Base-by-base conservation (phyloP, 768 basidiomycete species). In the Pilatotrama ljubarskyi region DNA sequence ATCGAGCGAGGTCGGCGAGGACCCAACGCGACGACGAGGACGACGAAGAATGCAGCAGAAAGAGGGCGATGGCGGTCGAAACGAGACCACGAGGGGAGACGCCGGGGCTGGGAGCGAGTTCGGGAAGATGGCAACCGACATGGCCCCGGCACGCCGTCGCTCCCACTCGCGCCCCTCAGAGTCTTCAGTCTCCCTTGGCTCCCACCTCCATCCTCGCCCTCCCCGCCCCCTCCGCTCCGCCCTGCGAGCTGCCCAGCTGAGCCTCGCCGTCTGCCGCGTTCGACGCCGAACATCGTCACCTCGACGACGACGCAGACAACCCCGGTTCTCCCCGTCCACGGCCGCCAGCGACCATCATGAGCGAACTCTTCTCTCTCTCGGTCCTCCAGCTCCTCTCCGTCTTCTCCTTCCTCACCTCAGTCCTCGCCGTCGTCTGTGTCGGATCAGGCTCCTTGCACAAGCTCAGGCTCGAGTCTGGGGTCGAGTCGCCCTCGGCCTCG, bases 391-490 rank as follows among this genome's bases (percentile, higher is more conserved):
- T 66, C 35, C 55, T 66, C 22, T 66, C 65, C 32, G 62, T 64
- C 50, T 54, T 66, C 50, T 66, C 65, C 37, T 61, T 63, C 52
- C 51, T 66, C 46, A 66, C 62, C 22, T 66, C 65, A 2, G 51
- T 63, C 32, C 62, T 66, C 51, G 65, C 65, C 43, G 65, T 66
- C 47, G 51, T 66, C 32, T 61, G 61, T 35, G 65, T 66, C 18
- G 68, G 68, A 44, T 61, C 69, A 4, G 70, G 64, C 43, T 68
- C 69, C 3, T 51, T 71, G 7, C 62, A 69, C 52, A 67, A 67
- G 32, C 55, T 68, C n/a, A 60, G 61, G 10, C 49, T 69, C 35
- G 64, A 61, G 6, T 55, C 61, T 5, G 59, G 62, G 22, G 49
- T 67, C 40, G 48, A 58, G 51, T 51, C 54, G 3, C 49, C 40